These are phyloP conservation scores for Truncatella angustata DNA, from an alignment of 2,329 filamentous ascomycete species.

Conservation along the genomic window DNA sequence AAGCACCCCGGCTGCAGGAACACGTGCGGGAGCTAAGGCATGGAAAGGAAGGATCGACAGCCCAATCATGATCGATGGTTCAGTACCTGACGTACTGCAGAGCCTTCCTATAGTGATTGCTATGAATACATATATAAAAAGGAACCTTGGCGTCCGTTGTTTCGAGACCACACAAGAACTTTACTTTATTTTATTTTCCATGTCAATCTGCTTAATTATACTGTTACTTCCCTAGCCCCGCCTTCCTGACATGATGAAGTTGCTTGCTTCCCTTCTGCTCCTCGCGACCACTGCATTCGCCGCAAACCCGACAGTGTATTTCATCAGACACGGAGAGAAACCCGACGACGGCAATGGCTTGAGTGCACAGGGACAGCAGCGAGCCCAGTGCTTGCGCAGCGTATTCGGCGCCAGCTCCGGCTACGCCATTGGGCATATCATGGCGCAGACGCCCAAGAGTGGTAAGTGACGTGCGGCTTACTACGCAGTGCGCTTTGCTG, in stretches of 20 bases:
- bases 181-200: too few relatives aligned
- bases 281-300: slow-evolving; percentile 4
- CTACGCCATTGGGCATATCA: slow-evolving; percentile 58
- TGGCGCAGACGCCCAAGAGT: slow-evolving; percentile 48
- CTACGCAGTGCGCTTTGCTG: background rate
- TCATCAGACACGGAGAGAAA: slow-evolving; percentile 66
- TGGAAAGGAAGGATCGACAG: too few relatives aligned
- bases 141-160: too few relatives aligned
- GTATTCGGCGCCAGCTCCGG: slow-evolving; percentile 52
- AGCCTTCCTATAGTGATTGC: too few relatives aligned
- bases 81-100: too few relatives aligned
- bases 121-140: too few relatives aligned
- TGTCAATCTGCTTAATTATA: background rate
- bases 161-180: too few relatives aligned
- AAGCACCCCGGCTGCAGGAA: background rate
- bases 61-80: background rate
- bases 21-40: slow-evolving; percentile 2
- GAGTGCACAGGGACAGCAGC: slow-evolving; percentile 47
- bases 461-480: background rate
- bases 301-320: slow-evolving; percentile 50
- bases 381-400: slow-evolving; percentile 56
- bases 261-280: background rate
- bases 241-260: background rate
- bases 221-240: background rate
- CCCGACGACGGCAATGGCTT: slow-evolving; percentile 48